Evolutionary conservation across 306 rosid species (phyloP).

Genomic region (Medicago arabica): DNA sequence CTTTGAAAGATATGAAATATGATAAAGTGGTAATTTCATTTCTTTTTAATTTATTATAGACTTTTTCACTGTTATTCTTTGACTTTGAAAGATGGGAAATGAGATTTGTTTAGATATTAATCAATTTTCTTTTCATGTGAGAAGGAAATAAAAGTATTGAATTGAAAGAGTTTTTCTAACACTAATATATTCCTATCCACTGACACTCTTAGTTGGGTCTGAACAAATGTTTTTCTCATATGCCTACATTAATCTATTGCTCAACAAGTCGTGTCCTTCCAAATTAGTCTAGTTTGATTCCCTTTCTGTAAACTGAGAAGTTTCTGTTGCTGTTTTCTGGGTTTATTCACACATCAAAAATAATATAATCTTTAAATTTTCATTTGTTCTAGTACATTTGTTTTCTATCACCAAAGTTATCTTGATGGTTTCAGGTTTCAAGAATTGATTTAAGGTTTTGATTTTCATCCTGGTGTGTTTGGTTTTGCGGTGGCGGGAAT

Average conservation of each 20-base stretch:
- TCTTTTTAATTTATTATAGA: not conserved
- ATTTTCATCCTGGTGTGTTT: not conserved
- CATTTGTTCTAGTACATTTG: not conserved
- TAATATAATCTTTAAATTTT: not conserved
- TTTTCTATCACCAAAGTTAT: not conserved
- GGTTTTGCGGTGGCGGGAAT: no score
- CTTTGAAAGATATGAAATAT: not conserved
- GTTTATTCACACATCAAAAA: not conserved
- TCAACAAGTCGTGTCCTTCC: not conserved
- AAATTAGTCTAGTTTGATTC: slow-evolving; percentile 8
- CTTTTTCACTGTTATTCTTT: not conserved
- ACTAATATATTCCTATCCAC: not conserved
- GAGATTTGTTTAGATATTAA: not conserved
- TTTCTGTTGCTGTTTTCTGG: not conserved
- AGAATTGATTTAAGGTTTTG: not conserved
- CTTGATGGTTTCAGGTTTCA: not conserved
- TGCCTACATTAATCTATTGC: not conserved
- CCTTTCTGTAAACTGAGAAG: not conserved
- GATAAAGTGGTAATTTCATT: not conserved
- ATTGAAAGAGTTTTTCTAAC: not conserved
- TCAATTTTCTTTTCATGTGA: not conserved
- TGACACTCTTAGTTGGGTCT: not conserved
- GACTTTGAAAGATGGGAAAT: not conserved
- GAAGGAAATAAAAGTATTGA: not conserved
- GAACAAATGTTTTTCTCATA: slow-evolving; percentile 9